A percentile compares a stretch with the other conserved stretches of the same genome.
Conservation (phyloP, 1,284 basidiomycete genomes). For the Waitea zeae region DNA sequence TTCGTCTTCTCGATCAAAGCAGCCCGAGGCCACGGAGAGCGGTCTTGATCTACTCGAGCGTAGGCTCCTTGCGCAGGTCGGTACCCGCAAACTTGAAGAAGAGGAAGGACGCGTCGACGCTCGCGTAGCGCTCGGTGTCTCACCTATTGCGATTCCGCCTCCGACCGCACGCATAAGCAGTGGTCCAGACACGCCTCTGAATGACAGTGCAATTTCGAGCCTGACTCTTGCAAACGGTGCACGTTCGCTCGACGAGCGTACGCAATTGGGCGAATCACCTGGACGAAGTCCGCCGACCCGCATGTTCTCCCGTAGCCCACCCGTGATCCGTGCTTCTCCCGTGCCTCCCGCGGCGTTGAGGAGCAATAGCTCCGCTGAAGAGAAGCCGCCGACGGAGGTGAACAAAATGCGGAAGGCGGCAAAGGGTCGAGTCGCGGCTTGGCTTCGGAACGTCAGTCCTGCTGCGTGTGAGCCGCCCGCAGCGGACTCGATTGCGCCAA, state of each 20-base stretch:
- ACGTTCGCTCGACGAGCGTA: constrained; percentile 6
- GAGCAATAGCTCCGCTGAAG: not conserved
- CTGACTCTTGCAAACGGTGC: constrained; percentile 40
- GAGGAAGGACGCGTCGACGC: constrained; percentile 24
- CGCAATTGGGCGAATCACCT: constrained; percentile 1
- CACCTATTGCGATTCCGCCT: constrained; percentile 24
- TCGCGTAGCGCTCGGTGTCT: constrained; percentile 20
- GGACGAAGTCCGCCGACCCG: not conserved
- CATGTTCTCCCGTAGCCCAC: constrained; percentile 1
- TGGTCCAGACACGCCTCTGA: constrained; percentile 21
- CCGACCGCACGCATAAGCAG: constrained; percentile 13
- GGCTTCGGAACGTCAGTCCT: constrained; percentile 47
- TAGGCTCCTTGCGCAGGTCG: constrained; percentile 42
- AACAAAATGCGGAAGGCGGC: constrained; percentile 26
- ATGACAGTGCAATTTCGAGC: constrained; percentile 62
- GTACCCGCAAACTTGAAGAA: constrained; percentile 33
- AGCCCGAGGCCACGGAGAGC: constrained; percentile 17
- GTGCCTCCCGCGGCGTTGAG: too few species aligned
- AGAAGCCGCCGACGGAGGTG: constrained; percentile 6
- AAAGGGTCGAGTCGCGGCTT: constrained; percentile 58
- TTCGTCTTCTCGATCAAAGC: too few species aligned
- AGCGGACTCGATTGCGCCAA: constrained; percentile 10
- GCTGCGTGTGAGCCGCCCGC: constrained; percentile 26
- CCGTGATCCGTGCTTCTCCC: constrained; percentile 10
- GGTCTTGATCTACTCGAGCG: constrained; percentile 50